phyloP scores from a whole-genome alignment of 768 basidiomycete species.

The Leccinum barrowsii region DNA sequence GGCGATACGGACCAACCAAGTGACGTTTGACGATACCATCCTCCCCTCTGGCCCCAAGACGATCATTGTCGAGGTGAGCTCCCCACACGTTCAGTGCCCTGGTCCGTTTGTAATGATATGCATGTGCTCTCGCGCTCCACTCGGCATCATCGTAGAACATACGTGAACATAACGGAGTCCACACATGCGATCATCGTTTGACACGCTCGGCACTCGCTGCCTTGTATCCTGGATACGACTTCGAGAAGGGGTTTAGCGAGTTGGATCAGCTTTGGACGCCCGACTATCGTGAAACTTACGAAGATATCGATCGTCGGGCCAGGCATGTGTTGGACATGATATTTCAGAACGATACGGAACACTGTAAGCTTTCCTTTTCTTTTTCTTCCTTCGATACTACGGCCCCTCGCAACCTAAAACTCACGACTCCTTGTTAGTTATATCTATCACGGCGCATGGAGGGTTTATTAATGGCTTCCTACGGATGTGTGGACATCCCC shows the following conservation, averaged over 20 bases:
- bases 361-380: slow-evolving; percentile 36
- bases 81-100: neutral
- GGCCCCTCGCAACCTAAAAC: neutral
- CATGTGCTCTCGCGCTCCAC: neutral
- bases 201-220: slow-evolving; percentile 43
- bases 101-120: neutral
- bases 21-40: slow-evolving; percentile 45
- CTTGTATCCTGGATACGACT: slow-evolving; percentile 40
- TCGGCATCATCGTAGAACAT: slow-evolving; percentile 44
- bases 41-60: slow-evolving; percentile 28
- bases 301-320: slow-evolving; percentile 44
- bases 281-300: slow-evolving; percentile 20
- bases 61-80: slow-evolving; percentile 53
- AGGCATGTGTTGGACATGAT: slow-evolving; percentile 50
- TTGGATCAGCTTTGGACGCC: slow-evolving; percentile 56
- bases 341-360: slow-evolving; percentile 40
- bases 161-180: slow-evolving; percentile 61
- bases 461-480: slow-evolving; percentile 61
- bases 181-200: slow-evolving; percentile 71
- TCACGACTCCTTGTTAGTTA: slow-evolving; percentile 36
- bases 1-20: slow-evolving; percentile 53
- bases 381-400: neutral
- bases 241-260: slow-evolving; percentile 60
- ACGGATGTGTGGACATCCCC: slow-evolving; percentile 39
- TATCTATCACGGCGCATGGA: slow-evolving; percentile 64